Evolutionary conservation across 768 basidiomycete genomes (phyloP).

Genomic region (Daedaleopsis nitida): DNA sequence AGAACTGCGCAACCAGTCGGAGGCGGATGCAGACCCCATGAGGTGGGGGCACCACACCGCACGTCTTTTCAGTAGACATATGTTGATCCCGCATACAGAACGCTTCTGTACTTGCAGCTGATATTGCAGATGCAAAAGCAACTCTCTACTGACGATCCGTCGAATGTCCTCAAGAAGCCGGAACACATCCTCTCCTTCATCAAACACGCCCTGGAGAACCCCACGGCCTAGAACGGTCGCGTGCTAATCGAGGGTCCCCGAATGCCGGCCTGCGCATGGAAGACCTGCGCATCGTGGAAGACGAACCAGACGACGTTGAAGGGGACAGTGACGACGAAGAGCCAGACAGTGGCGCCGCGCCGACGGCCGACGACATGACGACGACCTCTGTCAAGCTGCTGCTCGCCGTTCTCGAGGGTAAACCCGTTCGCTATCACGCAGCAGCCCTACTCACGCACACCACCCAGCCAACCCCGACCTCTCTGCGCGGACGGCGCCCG

Average conservation of each 20-base stretch:
- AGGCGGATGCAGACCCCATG: conserved; percentile 51
- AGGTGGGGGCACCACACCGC: conserved; percentile 38
- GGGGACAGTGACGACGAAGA: conserved; percentile 53
- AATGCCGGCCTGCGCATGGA: conserved; percentile 28
- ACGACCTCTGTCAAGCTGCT: conserved; percentile 80
- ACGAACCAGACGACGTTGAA: conserved; percentile 33
- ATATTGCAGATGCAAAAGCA: conserved; percentile 80
- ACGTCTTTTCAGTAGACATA: not conserved
- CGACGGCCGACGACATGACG: conserved; percentile 42
- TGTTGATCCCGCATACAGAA: conserved; percentile 39
- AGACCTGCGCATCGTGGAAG: conserved; percentile 41
- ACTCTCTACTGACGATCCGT: conserved; percentile 54
- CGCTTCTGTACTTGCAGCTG: conserved; percentile 75
- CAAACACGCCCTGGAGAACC: conserved; percentile 65
- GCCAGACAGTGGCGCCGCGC: conserved; percentile 53
- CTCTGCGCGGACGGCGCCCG: conserved; percentile 59
- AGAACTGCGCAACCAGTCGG: conserved; percentile 37
- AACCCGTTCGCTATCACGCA: conserved; percentile 1
- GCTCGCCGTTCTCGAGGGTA: conserved; percentile 87
- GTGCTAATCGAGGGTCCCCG: conserved; percentile 9
- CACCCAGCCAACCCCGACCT: conserved; percentile 53
- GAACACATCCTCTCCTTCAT: conserved; percentile 81
- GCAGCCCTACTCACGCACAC: not conserved
- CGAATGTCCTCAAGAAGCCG: conserved; percentile 64
- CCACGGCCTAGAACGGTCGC: conserved; percentile 8